phyloP scores from a whole-genome alignment of 257 asterid genomes.

The Scutellaria baicalensis region DNA sequence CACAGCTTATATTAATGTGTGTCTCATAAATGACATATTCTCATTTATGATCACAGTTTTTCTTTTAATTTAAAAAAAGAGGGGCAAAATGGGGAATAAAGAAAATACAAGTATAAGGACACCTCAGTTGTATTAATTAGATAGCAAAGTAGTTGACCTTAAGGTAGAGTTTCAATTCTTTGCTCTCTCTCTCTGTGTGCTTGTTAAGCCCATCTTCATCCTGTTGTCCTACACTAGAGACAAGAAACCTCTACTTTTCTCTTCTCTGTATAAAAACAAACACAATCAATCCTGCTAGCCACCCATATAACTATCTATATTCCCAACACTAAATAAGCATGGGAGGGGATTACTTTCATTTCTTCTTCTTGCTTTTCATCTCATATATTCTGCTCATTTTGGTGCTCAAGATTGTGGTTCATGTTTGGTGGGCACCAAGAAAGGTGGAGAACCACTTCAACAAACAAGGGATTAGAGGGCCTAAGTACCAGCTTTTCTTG shows the following conservation, averaged over 20 bases:
- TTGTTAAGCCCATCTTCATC: slow-evolving; percentile 41
- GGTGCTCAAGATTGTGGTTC: slow-evolving; percentile 29
- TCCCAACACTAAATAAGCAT: slow-evolving; percentile 16
- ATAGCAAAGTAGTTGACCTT: slow-evolving; percentile 39
- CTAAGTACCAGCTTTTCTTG: slow-evolving; percentile 54
- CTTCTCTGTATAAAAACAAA: slow-evolving; percentile 50
- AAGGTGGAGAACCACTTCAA: slow-evolving; percentile 47
- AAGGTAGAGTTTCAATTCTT: slow-evolving; percentile 21
- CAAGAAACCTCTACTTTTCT: slow-evolving; percentile 35
- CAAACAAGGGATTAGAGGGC: slow-evolving; percentile 80
- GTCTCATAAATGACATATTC: slow-evolving; percentile 46
- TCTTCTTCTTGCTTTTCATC: slow-evolving; percentile 32
- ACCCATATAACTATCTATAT: slow-evolving; percentile 17
- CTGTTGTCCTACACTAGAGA: slow-evolving; percentile 42
- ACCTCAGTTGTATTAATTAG: slow-evolving; percentile 15
- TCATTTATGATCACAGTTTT: slow-evolving; percentile 27
- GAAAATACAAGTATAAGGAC: slow-evolving; percentile 12
- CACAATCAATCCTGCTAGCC: slow-evolving; percentile 39
- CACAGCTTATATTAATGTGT: slow-evolving; percentile 41
- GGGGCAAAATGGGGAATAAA: slow-evolving; percentile 7
- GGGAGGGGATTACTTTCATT: slow-evolving; percentile 30
- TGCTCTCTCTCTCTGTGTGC: slow-evolving; percentile 15
- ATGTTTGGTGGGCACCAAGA: slow-evolving; percentile 74
- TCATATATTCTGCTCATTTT: slow-evolving; percentile 34
- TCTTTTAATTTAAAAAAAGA: background rate